Evolutionary conservation across 2,329 filamentous ascomycete species (phyloP).

Genomic region (Elsinoe perseae): DNA sequence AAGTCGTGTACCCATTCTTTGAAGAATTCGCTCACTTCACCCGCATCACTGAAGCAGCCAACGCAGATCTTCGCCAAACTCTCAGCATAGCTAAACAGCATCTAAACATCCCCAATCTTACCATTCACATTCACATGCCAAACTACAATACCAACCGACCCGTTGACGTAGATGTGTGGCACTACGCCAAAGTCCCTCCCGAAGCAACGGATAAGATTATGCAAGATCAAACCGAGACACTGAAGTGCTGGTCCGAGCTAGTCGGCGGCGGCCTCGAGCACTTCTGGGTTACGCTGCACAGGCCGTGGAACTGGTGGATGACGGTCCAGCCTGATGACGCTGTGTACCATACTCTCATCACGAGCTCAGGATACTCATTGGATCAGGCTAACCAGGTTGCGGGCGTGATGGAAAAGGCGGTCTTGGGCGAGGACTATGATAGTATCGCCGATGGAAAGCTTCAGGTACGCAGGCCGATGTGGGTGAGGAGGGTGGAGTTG

Average conservation of each 20-base stretch:
- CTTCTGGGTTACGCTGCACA: neutral
- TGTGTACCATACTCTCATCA: neutral
- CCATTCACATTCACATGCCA: neutral
- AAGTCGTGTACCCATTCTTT: conserved; percentile 4
- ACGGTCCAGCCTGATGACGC: neutral
- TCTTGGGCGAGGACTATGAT: neutral
- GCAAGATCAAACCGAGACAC: neutral
- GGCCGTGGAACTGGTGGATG: conserved; percentile 1
- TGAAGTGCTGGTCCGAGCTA: neutral
- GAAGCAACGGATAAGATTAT: neutral
- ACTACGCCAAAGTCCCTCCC: neutral
- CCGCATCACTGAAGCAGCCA: neutral
- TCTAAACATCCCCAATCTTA: neutral
- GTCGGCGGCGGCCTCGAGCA: neutral
- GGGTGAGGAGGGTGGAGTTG: neutral
- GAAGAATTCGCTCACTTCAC: neutral
- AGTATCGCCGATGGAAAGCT: neutral
- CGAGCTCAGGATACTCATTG: neutral
- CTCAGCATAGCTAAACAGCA: neutral
- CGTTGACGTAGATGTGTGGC: neutral
- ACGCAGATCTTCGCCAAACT: neutral
- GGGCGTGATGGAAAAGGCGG: neutral
- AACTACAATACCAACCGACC: neutral
- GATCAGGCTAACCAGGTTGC: neutral
- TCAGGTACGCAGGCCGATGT: neutral